Conservation (phyloP, 441 rosid species). For the Cnidoscolus chayamansa region DNA sequence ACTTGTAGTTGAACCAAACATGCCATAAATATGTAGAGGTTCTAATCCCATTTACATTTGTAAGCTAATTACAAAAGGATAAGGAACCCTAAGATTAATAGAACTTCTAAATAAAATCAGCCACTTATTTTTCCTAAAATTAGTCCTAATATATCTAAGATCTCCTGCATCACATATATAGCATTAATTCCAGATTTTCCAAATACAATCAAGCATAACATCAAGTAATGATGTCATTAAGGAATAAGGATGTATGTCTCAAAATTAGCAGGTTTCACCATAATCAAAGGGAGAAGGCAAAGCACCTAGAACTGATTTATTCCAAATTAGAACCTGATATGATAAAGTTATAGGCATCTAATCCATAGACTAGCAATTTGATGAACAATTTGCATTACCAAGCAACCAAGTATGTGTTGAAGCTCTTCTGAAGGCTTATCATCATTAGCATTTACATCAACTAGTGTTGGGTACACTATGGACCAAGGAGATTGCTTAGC, state of each 20-base stretch:
- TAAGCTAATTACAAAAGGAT: too few relatives aligned
- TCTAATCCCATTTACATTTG: too few relatives aligned
- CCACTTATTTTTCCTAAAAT: too few relatives aligned
- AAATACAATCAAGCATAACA: background rate
- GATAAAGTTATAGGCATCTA: background rate
- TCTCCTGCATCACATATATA: background rate
- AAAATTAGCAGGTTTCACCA: background rate
- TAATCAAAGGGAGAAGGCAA: background rate
- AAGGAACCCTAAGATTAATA: too few relatives aligned
- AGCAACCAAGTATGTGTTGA: constrained; percentile 67
- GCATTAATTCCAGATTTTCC: constrained; percentile 5
- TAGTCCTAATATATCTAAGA: too few relatives aligned
- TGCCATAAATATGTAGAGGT: too few relatives aligned
- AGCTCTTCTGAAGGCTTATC: constrained; percentile 84
- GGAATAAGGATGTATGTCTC: background rate
- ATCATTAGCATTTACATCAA: constrained; percentile 78
- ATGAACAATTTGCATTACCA: constrained; percentile 53
- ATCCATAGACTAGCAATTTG: constrained; percentile 17
- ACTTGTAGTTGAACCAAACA: too few relatives aligned
- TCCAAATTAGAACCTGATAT: background rate
- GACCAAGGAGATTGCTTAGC: constrained; percentile 93
- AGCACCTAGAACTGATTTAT: background rate
- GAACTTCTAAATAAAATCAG: too few relatives aligned
- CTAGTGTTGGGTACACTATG: constrained; percentile 85
- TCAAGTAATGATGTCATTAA: background rate